Base-by-base conservation (phyloP, 106 monocot species). In the Xerophyta viscosa region DNA sequence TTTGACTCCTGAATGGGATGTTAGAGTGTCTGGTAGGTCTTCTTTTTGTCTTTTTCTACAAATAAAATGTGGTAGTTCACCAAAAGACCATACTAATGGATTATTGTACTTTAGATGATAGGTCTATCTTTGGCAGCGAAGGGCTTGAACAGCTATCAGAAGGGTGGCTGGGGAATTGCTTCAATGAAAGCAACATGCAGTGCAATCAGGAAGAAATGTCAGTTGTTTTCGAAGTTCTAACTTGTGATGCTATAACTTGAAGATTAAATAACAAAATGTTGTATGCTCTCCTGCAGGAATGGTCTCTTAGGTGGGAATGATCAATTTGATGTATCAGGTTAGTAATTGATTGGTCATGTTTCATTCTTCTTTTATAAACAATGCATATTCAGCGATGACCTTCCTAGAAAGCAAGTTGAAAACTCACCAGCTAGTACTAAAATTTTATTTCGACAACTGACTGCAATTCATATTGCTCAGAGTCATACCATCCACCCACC, bases 161-260 rank as follows among this genome's bases (percentile, higher is more conserved):
- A 36, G 70, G 72, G 31, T 88, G 83, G 87, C 13, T 81, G 20
- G 66, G 29, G 0, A 69, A 75, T 48, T 81, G 74, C 64, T 54
- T 66, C 27, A 73, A 66, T 53, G 62, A 72, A 37, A 55, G 20
- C 15, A 60, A 60, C 20, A 41, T 60, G 39, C 41, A 48, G 10
- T 67, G 58, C 50, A 54, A 17, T 21, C 50, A 62, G 31, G 68
- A 81, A 50, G 74, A 74, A 62, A 80, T 65, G 90, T 90, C 24
- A 55, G 73, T 30, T 39, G 13, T 28, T 12, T 54, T 11, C 21
- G 11, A 36, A 19, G n/a, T 17, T 31, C 20, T 19, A 1, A 14
- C 10, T 29, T 19, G 0, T 42, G 20, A 24, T 45, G 24, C 25
- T 27, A 1, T 3, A 0, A 8, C 15, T 27, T 30, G 14, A 29